Conservation (phyloP, 1,284 basidiomycete genomes). For the Boletus semigastroideus region DNA sequence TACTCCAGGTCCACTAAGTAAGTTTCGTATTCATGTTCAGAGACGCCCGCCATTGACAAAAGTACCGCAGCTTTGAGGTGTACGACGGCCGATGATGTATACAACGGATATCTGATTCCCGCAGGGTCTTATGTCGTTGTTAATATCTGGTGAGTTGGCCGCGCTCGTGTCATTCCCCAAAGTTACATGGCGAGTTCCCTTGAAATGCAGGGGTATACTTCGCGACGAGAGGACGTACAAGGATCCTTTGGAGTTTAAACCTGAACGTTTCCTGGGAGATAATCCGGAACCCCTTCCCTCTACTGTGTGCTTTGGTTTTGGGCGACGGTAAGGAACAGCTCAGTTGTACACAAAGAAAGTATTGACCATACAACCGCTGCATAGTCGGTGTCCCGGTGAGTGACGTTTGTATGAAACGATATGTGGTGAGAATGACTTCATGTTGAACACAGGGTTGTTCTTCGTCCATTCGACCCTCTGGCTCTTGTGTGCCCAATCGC, state of each 20-base stretch:
- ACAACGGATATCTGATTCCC: conserved; percentile 25
- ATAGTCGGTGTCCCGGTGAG: too few species aligned
- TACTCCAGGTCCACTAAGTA: conserved; percentile 42
- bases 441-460: conserved; percentile 19
- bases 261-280: conserved; percentile 23
- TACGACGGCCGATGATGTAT: conserved; percentile 44
- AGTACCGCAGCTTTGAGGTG: conserved; percentile 40
- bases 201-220: conserved; percentile 17
- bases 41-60: background rate
- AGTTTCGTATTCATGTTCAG: conserved; percentile 30
- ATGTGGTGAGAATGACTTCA: too few species aligned
- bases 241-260: conserved; percentile 19
- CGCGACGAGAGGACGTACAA: conserved; percentile 15
- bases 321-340: too few species aligned
- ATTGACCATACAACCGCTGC: too few species aligned
- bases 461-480: conserved; percentile 17
- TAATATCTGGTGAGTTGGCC: conserved; percentile 22
- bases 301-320: too few species aligned
- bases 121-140: conserved; percentile 14
- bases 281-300: conserved; percentile 44
- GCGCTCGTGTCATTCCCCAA: too few species aligned
- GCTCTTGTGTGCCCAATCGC: conserved; percentile 15
- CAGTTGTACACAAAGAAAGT: too few species aligned
- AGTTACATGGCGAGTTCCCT: too few species aligned
- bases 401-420: too few species aligned